These are phyloP conservation scores for Arthrobotrys iridis DNA, from an alignment of 2,329 filamentous ascomycete genomes.

Conservation along the genomic window DNA sequence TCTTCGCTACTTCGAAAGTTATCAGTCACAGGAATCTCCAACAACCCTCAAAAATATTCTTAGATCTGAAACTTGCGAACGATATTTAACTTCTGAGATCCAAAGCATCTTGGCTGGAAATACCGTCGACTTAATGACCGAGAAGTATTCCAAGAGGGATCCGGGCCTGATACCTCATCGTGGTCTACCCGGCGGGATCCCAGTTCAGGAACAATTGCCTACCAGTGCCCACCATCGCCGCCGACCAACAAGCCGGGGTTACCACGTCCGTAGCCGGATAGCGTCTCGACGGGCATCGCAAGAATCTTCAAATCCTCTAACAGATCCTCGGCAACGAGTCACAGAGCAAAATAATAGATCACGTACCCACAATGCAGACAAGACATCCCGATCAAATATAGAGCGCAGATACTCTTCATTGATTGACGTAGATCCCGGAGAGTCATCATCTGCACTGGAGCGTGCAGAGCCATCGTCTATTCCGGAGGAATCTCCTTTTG, in stretches of 20 bases:
- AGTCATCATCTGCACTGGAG: no score
- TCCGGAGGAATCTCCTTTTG: background rate
- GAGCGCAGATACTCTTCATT: background rate
- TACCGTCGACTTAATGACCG: background rate
- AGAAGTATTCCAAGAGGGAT: background rate
- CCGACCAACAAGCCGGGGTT: background rate
- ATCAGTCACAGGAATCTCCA: background rate
- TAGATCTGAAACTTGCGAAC: background rate
- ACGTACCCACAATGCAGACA: background rate
- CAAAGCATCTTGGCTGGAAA: background rate
- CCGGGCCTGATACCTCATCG: background rate
- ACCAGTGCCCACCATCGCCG: no score
- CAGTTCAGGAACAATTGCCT: background rate
- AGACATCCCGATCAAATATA: background rate
- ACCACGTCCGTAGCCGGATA: background rate
- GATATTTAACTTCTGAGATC: background rate
- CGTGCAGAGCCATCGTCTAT: no score
- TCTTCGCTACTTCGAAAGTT: slow-evolving; percentile 9
- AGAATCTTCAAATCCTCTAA: background rate
- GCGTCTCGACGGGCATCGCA: background rate
- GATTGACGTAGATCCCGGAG: background rate
- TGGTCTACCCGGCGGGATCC: background rate
- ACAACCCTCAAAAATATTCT: background rate
- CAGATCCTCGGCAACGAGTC: no score
- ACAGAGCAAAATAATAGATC: background rate